Base-by-base conservation (phyloP, 139 green algal species). In the Volvox africanus region DNA sequence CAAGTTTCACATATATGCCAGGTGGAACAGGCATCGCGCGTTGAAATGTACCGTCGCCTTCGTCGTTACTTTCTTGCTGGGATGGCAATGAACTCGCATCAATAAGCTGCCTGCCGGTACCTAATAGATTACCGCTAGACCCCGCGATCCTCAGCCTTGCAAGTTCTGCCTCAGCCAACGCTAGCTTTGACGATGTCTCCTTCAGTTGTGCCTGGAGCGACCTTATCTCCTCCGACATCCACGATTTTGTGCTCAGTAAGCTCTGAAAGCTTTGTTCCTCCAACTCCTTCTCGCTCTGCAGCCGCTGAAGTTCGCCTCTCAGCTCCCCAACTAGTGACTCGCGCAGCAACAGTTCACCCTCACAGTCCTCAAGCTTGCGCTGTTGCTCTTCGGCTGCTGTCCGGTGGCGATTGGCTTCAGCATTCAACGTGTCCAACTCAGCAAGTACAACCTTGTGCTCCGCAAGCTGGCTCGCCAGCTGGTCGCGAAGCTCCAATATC, bases 151-250 rank as follows among this genome's bases (percentile, higher is more conserved):
- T 61, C 2, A n/a, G 33, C 19, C 69, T 33, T 30, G 86, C 73
- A 36, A 80, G 32, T 32, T 83, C 28, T 9, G 78, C 16, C 36
- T 65, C 78, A 67, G 36, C 35, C 1, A 30, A 26, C 2, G n/a
- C 16, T 2, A 79, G 61, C 61, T 79, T 78, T 6, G 33, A 12
- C 17, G 22, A 16, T 0, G 87, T 61, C 3, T 86, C 87, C 61
- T 71, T 86, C 2, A 91, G 22, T 5, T 79, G 50, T 0, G 22
- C 21, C 26, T 91, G 75, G 17, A 91, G 76, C 21, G 87, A 86
- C 9, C 87, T 76, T 35, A 91, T 91, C 61, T 85, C 76, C 32
- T 91, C 76, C n/a, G 87, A 86, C 87, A 91, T 91, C 76, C 75
- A 91, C 0, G 76, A 61, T 62, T 86, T 86, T 1, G 76, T 85